Evolutionary conservation across 1,139 yeast species (phyloP), one percentile per base, ranked within the genome.

Genomic region (Hansenula sp.): DNA sequence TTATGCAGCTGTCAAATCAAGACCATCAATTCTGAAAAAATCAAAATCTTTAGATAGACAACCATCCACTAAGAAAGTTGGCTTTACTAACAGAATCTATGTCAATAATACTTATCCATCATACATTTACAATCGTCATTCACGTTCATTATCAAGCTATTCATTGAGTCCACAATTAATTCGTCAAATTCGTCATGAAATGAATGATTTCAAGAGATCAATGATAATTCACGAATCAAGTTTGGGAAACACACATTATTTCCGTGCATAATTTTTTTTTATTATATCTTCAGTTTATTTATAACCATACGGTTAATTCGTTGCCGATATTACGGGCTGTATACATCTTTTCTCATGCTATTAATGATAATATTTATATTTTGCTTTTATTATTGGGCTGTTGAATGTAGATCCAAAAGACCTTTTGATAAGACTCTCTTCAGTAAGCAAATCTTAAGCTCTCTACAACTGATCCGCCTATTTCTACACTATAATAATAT

Each of bases 141-240:
- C 59, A 4, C 44, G 40, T 21, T 43, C 52, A 10, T 34, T 51
- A 19, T 47, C 55, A 10, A 40, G 44, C n/a, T 44, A 44, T 29
- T 47, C 48, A 21, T 34, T 53, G 17, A 47, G 50, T 14, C 58
- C 60, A 11, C 51, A 49, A 30, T 13, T 47, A n/a, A 51, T 58
- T 31, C 59, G 55, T 28, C 52, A 52, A 26, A 54, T 58, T 38
- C 54, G 59, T 42, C 41, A 46, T 22, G 61, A 58, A 36, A 28
- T 58, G 32, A 58, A 58, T 34, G 58, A 53, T 19, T 56, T 50
- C 44, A 58, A 58, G 35, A 49, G 51, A 36, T 40, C 43, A 1
- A 58, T 58, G 62, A 26, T 38, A 5, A 57, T 58, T 14, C 61
- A 57, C 36, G 54, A 50, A 25, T 33, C 40, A 16, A 56, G 61